Conservation (phyloP, 306 rosid genomes). For the Styphnolobium japonicum region DNA sequence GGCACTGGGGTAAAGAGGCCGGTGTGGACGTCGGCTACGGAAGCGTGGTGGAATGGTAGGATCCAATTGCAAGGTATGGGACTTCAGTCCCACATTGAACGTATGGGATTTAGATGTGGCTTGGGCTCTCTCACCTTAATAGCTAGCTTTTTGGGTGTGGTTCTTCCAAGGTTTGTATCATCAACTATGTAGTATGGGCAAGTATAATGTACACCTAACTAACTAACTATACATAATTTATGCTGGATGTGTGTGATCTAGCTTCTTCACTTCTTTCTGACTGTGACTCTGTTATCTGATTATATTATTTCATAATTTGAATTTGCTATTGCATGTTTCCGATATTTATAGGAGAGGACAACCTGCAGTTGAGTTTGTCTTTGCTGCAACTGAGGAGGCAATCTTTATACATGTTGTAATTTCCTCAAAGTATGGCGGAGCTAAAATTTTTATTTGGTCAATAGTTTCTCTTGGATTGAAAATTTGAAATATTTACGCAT, state of each 20-base stretch:
- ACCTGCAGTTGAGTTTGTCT: conserved; percentile 78
- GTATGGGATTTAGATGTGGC: too few relatives aligned
- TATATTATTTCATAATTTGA: conserved; percentile 1
- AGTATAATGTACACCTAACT: too few relatives aligned
- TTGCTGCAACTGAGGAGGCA: conserved; percentile 94
- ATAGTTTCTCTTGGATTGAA: conserved; percentile 1
- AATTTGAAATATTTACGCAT: conserved; percentile 9
- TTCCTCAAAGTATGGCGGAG: conserved; percentile 68
- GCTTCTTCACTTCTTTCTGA: conserved; percentile 23
- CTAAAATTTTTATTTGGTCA: conserved; percentile 13
- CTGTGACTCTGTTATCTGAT: not conserved
- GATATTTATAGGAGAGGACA: conserved; percentile 79
- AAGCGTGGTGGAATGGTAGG: too few relatives aligned
- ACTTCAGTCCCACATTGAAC: too few relatives aligned
- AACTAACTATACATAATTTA: too few relatives aligned
- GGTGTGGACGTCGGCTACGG: too few relatives aligned
- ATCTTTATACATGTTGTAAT: conserved; percentile 77
- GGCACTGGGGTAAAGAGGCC: too few relatives aligned
- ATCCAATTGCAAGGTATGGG: too few relatives aligned
- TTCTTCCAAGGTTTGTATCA: too few relatives aligned
- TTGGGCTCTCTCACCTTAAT: too few relatives aligned
- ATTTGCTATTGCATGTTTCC: conserved; percentile 35
- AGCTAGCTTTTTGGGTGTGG: too few relatives aligned
- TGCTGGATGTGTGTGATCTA: conserved; percentile 17
- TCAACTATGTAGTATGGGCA: too few relatives aligned